Base-by-base conservation (phyloP, 208 protist genomes). In the Porcisia deanei region DNA sequence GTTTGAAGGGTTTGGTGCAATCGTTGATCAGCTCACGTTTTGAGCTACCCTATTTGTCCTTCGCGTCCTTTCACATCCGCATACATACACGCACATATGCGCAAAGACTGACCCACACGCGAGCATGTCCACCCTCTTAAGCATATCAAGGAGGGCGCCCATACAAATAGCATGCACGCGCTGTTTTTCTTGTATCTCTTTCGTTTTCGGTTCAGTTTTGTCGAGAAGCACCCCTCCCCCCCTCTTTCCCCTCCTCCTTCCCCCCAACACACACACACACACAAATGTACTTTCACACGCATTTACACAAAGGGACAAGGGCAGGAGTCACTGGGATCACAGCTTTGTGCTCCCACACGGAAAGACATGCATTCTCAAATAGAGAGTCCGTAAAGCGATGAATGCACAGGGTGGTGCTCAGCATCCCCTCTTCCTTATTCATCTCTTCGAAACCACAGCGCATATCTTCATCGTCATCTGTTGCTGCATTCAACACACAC, bases 1-100 rank as follows among this genome's bases (percentile, higher is more conserved):
- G 2, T 92, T 92, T 63, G 88, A 92, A 60, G 88, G 88, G 8
- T 84, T 76, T 59, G 88, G 88, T 34, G 73, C 82, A 8, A 79
- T 92, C 34, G 79, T 88, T 52, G 77, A 89, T 34, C 41, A 83
- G 41, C 78, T 90, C 16, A 70, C 59, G 8, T 90, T 87, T 72
- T 82, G 63, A 73, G 39, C 61, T 52, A 14, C 20, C 22, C 5
- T 49, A 25, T 47, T n/a, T 64, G 18, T 64, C 9, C 59, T 30
- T 9, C 45, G 5, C 3, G 18, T 37, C 10, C 59, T 22, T 22
- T 7, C 37, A 43, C 8, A 64, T 37, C 34, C 7, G 30, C 57
- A 10, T 30, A 39, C 57, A 0, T 22, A 18, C 25, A 3, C 57
- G 30, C 3, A 4, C 57, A 16, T 5, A 37, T 22, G 30, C n/a